Evolutionary conservation across 2,329 filamentous ascomycete species (phyloP), one percentile per base, ranked within the genome.

Genomic region (Epichloe hybrida): DNA sequence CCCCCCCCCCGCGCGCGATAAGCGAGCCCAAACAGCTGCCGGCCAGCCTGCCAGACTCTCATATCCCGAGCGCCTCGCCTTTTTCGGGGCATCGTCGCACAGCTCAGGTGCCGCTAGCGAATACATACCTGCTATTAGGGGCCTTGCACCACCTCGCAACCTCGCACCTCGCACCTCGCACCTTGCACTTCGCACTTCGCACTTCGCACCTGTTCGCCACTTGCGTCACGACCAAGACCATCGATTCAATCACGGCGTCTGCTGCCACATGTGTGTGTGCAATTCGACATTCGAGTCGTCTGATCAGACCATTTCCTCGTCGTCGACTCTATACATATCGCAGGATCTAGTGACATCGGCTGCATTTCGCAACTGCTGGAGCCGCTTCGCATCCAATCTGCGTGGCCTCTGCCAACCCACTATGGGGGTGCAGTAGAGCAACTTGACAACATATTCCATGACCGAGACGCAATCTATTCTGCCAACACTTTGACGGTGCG

Each of bases 401-500:
- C 35, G 38, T 46, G 44, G 43, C 49, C 51, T 35, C 44, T 48
- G 34, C 42, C 49, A 42, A 50, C 53, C 54, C 52, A 57, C 49
- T 43, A 57, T 57, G 56, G 51, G 53, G 51, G 37, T 52, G 53
- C 54, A 50, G 50, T 56, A 55, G 51, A 44, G 47, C 50, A 42
- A 49, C 51, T 53, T 52, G 50, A 50, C 50, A 41, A 49, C 51
- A 54, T 51, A 51, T 52, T 50, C 36, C 51, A 53, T 45, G 51
- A 55, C 41, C 50, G 37, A 51, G 31, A 36, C 48, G 43, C 44
- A 46, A 36, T 48, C 46, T 45, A 41, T 7, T 41, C 15, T 50
- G 40, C 45, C 15, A 51, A 20, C 47, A 52, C 48, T 52, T 43
- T 48, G 54, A 56, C 46, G 56, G 53, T 52, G 56, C 59, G 61